Conservation (phyloP, 768 basidiomycete genomes). For the Brasilioporus rufonigricans region DNA sequence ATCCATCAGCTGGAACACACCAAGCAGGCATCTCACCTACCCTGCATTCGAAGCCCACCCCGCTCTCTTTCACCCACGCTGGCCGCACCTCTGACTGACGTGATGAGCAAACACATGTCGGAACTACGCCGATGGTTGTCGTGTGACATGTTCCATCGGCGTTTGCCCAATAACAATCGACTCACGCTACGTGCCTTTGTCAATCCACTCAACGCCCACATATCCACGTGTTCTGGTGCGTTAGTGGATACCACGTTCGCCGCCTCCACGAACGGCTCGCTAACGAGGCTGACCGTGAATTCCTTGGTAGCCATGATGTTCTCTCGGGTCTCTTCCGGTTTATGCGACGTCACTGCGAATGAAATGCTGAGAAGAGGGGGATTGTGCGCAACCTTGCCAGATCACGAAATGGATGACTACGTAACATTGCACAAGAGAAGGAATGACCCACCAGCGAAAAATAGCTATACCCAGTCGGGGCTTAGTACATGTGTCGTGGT, state of each 20-base stretch:
- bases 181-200: constrained; percentile 53
- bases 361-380: constrained; percentile 68
- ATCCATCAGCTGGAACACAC: constrained; percentile 8
- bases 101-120: constrained; percentile 12
- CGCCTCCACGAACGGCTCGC: constrained; percentile 58
- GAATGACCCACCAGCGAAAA: constrained; percentile 52
- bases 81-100: constrained; percentile 47
- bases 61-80: constrained; percentile 54
- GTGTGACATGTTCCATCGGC: constrained; percentile 11
- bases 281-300: constrained; percentile 73
- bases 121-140: not conserved
- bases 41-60: constrained; percentile 61
- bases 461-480: constrained; percentile 37
- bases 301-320: constrained; percentile 65
- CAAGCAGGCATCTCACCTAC: constrained; percentile 34
- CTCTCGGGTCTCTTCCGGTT: constrained; percentile 58
- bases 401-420: constrained; percentile 7
- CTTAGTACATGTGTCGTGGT: constrained; percentile 9
- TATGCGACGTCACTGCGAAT: constrained; percentile 43
- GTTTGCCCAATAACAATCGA: constrained; percentile 8
- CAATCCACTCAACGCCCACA: constrained; percentile 63
- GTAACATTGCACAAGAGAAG: constrained; percentile 10
- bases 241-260: constrained; percentile 57
- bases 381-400: constrained; percentile 48
- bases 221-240: constrained; percentile 48